These are phyloP conservation scores for Spergularia marina DNA, from an alignment of 148 eudicot genomes.

Conservation along the genomic window DNA sequence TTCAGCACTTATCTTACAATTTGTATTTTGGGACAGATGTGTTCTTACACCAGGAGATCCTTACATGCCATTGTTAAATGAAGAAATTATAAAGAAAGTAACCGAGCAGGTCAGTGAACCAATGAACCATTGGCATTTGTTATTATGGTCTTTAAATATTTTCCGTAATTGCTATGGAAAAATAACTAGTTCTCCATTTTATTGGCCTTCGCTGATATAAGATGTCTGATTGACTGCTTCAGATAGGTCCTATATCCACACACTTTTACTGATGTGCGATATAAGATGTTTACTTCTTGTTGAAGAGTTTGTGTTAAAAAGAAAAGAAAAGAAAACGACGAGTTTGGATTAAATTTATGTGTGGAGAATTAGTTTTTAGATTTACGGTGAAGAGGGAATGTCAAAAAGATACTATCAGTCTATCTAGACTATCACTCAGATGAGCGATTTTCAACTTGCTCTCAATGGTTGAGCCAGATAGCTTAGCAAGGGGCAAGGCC, in stretches of 20 bases:
- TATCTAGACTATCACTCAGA: not conserved
- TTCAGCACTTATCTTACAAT: not conserved
- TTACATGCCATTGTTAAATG: conserved; percentile 90
- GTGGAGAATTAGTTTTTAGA: no score
- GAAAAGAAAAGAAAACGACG: no score
- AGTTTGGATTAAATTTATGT: not conserved
- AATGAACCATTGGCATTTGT: not conserved
- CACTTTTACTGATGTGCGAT: not conserved
- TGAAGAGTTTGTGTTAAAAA: no score
- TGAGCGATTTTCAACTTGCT: not conserved
- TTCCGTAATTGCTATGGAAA: conserved; percentile 6
- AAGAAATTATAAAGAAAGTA: conserved; percentile 76
- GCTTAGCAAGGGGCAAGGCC: not conserved
- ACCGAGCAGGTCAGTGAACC: conserved; percentile 68
- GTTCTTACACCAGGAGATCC: conserved; percentile 99
- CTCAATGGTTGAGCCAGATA: not conserved
- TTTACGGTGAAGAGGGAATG: not conserved
- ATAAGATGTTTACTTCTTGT: no score
- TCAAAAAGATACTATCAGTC: no score
- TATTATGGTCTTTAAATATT: not conserved
- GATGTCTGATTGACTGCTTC: not conserved
- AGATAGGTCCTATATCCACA: no score
- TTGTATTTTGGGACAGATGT: conserved; percentile 59
- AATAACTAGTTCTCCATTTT: no score
- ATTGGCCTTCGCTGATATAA: not conserved